Conservation (phyloP, 169 alveolate species). For the Perkinsus chesapeaki region DNA sequence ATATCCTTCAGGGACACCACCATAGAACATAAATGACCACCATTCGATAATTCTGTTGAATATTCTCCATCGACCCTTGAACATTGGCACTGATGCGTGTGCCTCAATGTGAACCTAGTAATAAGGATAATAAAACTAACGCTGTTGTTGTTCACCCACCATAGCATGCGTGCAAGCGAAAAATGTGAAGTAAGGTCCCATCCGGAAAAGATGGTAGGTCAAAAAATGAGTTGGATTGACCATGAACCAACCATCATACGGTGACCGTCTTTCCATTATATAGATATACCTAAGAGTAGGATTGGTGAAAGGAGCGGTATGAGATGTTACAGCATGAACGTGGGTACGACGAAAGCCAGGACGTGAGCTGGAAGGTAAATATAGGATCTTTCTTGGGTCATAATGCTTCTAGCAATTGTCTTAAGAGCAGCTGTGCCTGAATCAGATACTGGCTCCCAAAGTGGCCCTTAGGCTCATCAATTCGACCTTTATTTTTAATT, state of each 20-base stretch:
- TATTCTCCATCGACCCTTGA: not conserved
- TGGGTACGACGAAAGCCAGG: not conserved
- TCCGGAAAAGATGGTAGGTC: not conserved
- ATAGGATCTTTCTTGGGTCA: not conserved
- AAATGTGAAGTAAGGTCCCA: not conserved
- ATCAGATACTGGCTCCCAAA: not conserved
- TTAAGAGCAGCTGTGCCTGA: not conserved
- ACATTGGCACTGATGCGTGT: not conserved
- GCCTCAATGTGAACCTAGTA: not conserved
- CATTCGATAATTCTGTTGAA: not conserved
- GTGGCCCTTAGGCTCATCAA: not conserved
- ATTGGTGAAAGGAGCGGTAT: not conserved
- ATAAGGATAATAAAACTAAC: not conserved
- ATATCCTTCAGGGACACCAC: not conserved
- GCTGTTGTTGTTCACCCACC: not conserved
- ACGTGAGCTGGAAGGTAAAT: not conserved
- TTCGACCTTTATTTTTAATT: not conserved
- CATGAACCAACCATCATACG: not conserved
- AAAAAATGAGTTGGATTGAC: not conserved
- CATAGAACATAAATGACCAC: not conserved
- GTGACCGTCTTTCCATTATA: not conserved
- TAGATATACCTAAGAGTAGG: not conserved
- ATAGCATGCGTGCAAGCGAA: not conserved
- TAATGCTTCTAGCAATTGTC: not conserved
- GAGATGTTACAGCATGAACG: not conserved